Conservation (phyloP, 352 stramenopile genomes). For the Globisporangium perplexum region DNA sequence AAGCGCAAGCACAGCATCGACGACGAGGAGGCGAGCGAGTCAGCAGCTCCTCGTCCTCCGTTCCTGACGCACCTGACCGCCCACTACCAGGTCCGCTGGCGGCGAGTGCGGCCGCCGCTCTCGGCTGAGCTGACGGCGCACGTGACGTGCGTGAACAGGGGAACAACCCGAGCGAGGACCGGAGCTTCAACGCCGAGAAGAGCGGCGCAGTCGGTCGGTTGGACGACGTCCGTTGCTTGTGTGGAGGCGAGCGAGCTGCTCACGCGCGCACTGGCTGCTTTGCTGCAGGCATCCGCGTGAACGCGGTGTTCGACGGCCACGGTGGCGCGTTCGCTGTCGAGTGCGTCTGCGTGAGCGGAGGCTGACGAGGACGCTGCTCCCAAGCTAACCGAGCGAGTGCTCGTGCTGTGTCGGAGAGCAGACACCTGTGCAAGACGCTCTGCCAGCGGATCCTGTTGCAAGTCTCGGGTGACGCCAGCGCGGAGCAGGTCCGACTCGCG, state of each 20-base stretch:
- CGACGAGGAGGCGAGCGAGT: background rate
- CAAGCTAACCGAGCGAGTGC: background rate
- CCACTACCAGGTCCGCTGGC: constrained; percentile 42
- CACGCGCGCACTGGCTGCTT: background rate
- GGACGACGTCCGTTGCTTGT: background rate
- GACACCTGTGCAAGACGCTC: constrained; percentile 29
- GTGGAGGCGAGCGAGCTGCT: background rate
- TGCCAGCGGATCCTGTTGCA: constrained; percentile 31
- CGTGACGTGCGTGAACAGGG: constrained; percentile 17
- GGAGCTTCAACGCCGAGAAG: constrained; percentile 49
- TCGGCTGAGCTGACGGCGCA: background rate
- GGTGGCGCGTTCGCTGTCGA: constrained; percentile 61
- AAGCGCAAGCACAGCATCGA: constrained; percentile 12
- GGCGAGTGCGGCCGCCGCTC: background rate
- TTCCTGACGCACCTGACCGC: constrained; percentile 33
- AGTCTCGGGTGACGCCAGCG: constrained; percentile 19
- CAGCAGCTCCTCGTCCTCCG: background rate
- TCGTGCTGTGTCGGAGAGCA: constrained; percentile 3
- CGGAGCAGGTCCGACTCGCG: constrained; percentile 26
- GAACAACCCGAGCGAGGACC: constrained; percentile 62
- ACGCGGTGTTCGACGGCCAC: constrained; percentile 66
- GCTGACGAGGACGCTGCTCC: too few species aligned
- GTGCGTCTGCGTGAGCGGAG: constrained; percentile 28
- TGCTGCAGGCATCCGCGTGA: constrained; percentile 31
- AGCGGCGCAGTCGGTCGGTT: constrained; percentile 21